Base-by-base conservation (phyloP, 805 yeast genomes). In the Jamesozyma jinghongensis region DNA sequence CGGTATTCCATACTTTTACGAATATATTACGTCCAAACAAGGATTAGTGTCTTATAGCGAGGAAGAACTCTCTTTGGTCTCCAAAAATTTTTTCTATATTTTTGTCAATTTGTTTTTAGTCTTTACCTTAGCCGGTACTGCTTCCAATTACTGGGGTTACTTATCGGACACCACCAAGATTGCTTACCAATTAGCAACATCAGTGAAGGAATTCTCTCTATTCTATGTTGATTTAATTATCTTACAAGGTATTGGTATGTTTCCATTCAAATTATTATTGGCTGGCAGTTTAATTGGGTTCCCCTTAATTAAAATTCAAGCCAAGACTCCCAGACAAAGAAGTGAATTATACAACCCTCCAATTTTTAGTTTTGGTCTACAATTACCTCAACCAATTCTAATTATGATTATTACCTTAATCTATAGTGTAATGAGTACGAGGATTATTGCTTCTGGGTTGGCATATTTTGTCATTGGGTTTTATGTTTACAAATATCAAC, bases 91-190 rank as follows among this genome's bases (percentile, higher is more conserved):
- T 65, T 88, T 92, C 59, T 92, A 87, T 62, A 83, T 88, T 29
- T 92, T 92, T 65, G 94, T 90, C 48, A 90, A 90, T 61, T 70
- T 92, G 73, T 92, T 90, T 57, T 68, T 90, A 56, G 95, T 90
- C 20, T 92, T 92, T 66, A 90, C 97, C 1, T 73, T 88, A 53
- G 94, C 94, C 6, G 95, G 96, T 47, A 85, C 96, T 1, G 90
- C 92, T 1, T 79, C 92, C 5, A 77, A 78, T 50, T 77, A 77
- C 48, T 79, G 85, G 85, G 80, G 82, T 33, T 77, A 78, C 46
- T 67, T 88, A 38, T 83, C 85, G 57, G 97, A 92, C 55, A 86
- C 97, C 1, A 83, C 94, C 1, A 79, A 84, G 57, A 73, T 90
- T 42, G 97, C 97, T 0, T 77, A 78, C 48, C 87, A 84, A 51